Base-by-base conservation (phyloP, 768 basidiomycete genomes). In the Russula sp. region DNA sequence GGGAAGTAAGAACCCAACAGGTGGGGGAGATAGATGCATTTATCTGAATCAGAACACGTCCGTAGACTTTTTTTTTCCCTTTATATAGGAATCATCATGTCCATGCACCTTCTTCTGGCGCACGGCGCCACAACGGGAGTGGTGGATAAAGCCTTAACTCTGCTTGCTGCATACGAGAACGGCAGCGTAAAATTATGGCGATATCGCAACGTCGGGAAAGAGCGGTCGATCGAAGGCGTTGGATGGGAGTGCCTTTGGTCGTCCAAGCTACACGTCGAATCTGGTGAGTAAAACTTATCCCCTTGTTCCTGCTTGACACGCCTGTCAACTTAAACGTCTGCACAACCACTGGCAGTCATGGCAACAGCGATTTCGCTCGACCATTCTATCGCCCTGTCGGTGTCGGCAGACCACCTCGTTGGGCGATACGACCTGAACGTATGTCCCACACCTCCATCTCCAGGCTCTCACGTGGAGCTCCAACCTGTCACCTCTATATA, bases 361-460 rank as follows among this genome's bases (percentile, higher is more conserved):
- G 87, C 87, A 3, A 88, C 93, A 87, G 73, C 83, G 0, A 85
- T 93, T 1, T 83, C 87, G 7, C 74, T 72, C 22, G 79, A 81
- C 63, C 77, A 79, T 48, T 69, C 72, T 29, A 78, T 87, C 59
- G 92, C 87, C 5, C 70, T 93, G 60, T 86, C 90, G 0, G 87
- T 93, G 5, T 96, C 94, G 6, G 93, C 88, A 0, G 93, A 97
- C 71, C 86, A 95, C 66, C 71, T 89, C 18, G 69, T 90, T 35
- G 83, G 83, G n/a, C 76, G 78, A 59, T 89, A 88, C 69, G 77
- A 85, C 66, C 73, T 88, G 3, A 66, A 72, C 22, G 86, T 85
- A 65, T 48, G 77, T 29, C 25, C 25, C 25, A 29, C 25, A 29
- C 25, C 25, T 29, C 25, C 25, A 29, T 29, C 25, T 29, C 25